These are phyloP conservation scores for Tetrahymena malaccensis DNA, from an alignment of 73 alveolate genomes.

Conservation along the genomic window DNA sequence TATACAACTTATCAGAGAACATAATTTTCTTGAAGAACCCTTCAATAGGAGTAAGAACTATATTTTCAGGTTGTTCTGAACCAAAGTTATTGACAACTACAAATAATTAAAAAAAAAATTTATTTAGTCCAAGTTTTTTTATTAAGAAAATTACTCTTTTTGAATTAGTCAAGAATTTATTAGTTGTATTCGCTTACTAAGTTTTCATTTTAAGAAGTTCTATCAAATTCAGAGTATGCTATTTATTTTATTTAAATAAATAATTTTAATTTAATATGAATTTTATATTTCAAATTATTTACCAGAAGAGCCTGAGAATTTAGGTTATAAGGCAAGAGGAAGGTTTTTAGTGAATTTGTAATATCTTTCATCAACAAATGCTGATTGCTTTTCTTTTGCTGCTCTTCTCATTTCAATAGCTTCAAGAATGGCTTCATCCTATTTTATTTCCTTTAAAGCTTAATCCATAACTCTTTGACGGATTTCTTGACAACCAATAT, in stretches of 20 bases:
- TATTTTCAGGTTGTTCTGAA: neutral
- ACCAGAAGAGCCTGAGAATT: constrained; percentile 65
- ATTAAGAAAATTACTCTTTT: neutral
- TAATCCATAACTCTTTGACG: constrained; percentile 76
- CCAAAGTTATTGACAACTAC: neutral
- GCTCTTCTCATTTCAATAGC: constrained; percentile 80
- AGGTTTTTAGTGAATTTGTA: constrained; percentile 51
- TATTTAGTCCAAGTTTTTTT: neutral
- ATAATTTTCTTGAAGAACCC: neutral
- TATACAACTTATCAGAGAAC: neutral
- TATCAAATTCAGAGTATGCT: neutral
- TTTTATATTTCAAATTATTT: constrained; percentile 55
- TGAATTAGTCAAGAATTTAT: neutral
- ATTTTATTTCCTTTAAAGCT: constrained; percentile 81
- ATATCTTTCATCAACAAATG: constrained; percentile 46
- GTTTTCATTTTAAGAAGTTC: neutral
- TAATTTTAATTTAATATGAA: constrained; percentile 22
- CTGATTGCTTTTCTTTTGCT: constrained; percentile 40
- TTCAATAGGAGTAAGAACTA: neutral
- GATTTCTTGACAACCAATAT: constrained; percentile 89
- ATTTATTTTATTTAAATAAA: neutral
- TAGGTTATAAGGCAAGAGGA: constrained; percentile 85
- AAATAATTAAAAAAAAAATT: neutral
- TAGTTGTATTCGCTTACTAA: neutral
- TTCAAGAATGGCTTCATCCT: constrained; percentile 71